Base-by-base conservation (phyloP, 2,329 filamentous ascomycete genomes). In the Fusarium begoniae region DNA sequence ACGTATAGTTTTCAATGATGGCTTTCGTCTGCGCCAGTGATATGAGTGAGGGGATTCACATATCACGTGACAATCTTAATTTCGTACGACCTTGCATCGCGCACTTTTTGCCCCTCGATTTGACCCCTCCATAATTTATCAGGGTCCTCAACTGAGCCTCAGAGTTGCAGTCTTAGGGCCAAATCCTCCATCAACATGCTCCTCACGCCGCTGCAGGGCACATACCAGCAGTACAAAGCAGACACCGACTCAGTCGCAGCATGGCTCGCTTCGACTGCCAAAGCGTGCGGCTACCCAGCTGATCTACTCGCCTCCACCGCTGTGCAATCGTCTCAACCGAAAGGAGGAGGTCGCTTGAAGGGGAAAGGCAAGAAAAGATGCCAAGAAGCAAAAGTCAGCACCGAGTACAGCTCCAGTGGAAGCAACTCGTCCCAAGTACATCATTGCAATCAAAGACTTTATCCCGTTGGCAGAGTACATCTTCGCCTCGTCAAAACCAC, bases 321-420 rank as follows among this genome's bases (percentile, higher is more conserved):
- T 26, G 37, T 51, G 43, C 47, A 50, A 11, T n/a, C 4, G 6
- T n/a, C 28, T 13, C 28, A 22, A 12, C 8, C 64, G 14, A 26
- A 55, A 17, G 44, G 30, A 20, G 6, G 12, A 61, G 77, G 40
- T 63, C 76, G 44, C 80, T 81, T 71, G 9, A 67, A 73, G 44
- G 80, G 80, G 78, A 38, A 83, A 81, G 63, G 77, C 75, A 2
- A 76, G 77, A 32, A 66, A 38, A 12, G 38, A 51, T 38, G 63
- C 51, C 32, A 75, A 73, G 45, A 54, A 79, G 8, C 18, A 59
- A 38, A 32, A 8, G 20, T 10, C 13, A 8, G 47, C 9, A 2
- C 28, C 6, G 14, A 24, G 28, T 12, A 3, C 2, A 11, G 24
- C 50, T 24, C 45, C 53, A 20, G 53, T 14, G 2, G 28, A 32